Conservation (phyloP, 768 basidiomycete genomes). For the Calocera viscosa region DNA sequence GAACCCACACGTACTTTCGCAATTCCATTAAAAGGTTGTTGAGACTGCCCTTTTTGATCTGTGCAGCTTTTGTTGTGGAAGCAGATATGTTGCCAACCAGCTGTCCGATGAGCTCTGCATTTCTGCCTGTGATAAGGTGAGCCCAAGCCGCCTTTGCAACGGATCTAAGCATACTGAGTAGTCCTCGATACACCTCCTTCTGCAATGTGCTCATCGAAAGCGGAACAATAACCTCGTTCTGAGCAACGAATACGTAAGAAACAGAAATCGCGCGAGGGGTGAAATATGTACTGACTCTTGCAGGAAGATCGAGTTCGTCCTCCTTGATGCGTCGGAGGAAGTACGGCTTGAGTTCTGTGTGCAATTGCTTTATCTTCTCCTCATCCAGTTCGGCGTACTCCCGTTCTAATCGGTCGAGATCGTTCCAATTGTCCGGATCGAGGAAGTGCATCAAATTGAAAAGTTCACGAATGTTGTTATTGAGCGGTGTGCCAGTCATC, state of each 20-base stretch:
- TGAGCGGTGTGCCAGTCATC: constrained; percentile 90
- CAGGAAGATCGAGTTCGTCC: constrained; percentile 75
- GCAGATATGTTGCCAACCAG: constrained; percentile 28
- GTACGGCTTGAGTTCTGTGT: constrained; percentile 64
- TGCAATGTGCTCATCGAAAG: constrained; percentile 78
- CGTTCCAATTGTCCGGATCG: constrained; percentile 59
- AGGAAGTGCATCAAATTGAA: constrained; percentile 98
- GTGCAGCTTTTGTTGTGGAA: neutral
- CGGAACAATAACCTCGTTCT: constrained; percentile 73
- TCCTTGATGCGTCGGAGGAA: constrained; percentile 89
- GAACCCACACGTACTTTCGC: constrained; percentile 48
- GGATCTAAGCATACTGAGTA: constrained; percentile 44
- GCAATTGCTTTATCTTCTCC: constrained; percentile 67
- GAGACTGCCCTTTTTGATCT: constrained; percentile 40
- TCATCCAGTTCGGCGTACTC: constrained; percentile 68
- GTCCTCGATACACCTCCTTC: constrained; percentile 74
- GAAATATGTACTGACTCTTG: constrained; percentile 48
- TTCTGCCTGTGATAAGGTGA: constrained; percentile 42
- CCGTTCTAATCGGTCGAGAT: constrained; percentile 60
- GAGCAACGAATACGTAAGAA: neutral
- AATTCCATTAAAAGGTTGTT: constrained; percentile 82
- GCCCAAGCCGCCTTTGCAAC: neutral
- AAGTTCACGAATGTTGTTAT: constrained; percentile 92
- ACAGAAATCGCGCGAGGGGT: neutral
- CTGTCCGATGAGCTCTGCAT: constrained; percentile 50